Evolutionary conservation across 2,329 filamentous ascomycete genomes (phyloP), one percentile per base, ranked within the genome.

Genomic region (Alternaria arborescens): DNA sequence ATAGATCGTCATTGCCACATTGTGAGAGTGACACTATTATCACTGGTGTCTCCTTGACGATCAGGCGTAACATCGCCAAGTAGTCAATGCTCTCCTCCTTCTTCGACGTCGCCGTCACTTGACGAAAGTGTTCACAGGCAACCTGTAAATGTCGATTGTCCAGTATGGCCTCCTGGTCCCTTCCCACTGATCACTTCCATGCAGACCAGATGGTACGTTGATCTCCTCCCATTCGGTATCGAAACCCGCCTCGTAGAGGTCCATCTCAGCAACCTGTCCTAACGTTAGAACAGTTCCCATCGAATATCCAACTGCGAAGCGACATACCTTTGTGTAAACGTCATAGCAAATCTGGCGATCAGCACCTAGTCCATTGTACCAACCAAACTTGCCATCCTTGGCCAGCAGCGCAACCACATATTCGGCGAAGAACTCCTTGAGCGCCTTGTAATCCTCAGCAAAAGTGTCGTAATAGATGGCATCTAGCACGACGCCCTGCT

Each of bases 401-500:
- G 73, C 71, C 30, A 79, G 63, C 5, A 79, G 62, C 63, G 72
- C 69, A 53, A 77, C 67, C 4, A 79, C 76, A 34, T 78, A 77
- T 44, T 78, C 75, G 4, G 72, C 65, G 52, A 78, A 78, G 58
- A 78, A 79, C 56, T 77, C 75, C 61, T 72, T 77, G 12, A 78
- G 66, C n/a, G 75, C 75, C 5, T 61, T 66, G 55, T 79, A 79
- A 54, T 77, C 74, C 58, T 79, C 77, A 3, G 76, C 76, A 52
- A 78, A 79, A 2, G 77, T 79, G 53, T 79, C 77, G 58, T 78
- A 79, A 69, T 79, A 79, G 30, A 79, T 92, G 28, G 90, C 92
- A 74, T 97, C 92, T 73, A 94, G 94, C 12, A 88, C 81, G 71
- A 90, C 85, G 10, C 90, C 91, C 41, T 87, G 81, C 60, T 87